Evolutionary conservation across 805 yeast genomes (phyloP).

Genomic region (Cyberlindnera amylophila): DNA sequence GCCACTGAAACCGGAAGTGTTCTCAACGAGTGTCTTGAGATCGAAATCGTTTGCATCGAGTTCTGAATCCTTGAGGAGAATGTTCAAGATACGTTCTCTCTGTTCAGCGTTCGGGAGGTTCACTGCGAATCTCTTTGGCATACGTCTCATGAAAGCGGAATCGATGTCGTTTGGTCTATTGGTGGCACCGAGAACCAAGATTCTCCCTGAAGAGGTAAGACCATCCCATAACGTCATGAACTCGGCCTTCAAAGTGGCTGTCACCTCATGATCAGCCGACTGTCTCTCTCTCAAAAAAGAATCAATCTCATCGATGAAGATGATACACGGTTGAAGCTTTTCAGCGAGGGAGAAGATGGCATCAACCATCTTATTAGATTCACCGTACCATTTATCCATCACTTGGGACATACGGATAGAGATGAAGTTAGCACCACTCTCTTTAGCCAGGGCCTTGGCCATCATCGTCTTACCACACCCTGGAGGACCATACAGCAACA

Average conservation of each 20-base stretch:
- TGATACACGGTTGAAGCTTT: slow-evolving; percentile 89
- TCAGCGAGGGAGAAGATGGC: slow-evolving; percentile 88
- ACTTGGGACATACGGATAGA: slow-evolving; percentile 90
- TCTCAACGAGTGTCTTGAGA: slow-evolving; percentile 50
- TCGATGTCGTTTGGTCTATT: slow-evolving; percentile 91
- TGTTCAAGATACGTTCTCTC: slow-evolving; percentile 63
- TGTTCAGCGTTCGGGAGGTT: slow-evolving; percentile 66
- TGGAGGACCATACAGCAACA: slow-evolving; percentile 89
- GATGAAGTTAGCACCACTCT: slow-evolving; percentile 86
- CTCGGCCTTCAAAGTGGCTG: slow-evolving; percentile 91
- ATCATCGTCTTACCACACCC: slow-evolving; percentile 98
- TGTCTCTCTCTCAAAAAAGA: slow-evolving; percentile 86
- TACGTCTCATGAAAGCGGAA: slow-evolving; percentile 83
- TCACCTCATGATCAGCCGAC: slow-evolving; percentile 88
- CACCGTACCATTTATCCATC: slow-evolving; percentile 98
- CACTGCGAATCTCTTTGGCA: slow-evolving; percentile 87
- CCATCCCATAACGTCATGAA: slow-evolving; percentile 99
- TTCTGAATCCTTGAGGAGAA: slow-evolving; percentile 62
- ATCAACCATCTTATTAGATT: slow-evolving; percentile 87
- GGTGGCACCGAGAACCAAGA: slow-evolving; percentile 91
- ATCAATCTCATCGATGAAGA: slow-evolving; percentile 95
- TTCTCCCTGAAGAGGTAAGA: slow-evolving; percentile 66
- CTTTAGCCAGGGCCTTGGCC: slow-evolving; percentile 91
- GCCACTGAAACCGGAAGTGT: slow-evolving; percentile 80
- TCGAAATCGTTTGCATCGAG: slow-evolving; percentile 59